A percentile compares a stretch with the other conserved stretches of the same genome.
phyloP scores from a whole-genome alignment of 1,284 basidiomycete species.

The Malassezia vespertilionis region DNA sequence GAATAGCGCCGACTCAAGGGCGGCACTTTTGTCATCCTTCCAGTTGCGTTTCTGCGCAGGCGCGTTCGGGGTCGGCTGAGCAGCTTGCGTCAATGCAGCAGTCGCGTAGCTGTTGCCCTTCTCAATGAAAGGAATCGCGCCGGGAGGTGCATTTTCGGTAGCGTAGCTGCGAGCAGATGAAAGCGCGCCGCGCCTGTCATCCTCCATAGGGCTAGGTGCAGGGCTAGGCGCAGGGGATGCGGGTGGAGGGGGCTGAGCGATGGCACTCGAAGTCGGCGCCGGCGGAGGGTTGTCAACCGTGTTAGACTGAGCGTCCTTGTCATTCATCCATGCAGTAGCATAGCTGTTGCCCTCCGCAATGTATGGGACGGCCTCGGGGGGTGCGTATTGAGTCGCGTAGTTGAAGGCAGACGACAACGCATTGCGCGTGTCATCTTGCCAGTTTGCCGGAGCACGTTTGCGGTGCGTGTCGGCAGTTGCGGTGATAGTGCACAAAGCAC shows the following conservation, averaged over 20 bases:
- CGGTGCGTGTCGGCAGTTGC: no score
- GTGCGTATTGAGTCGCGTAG: slow-evolving; percentile 4
- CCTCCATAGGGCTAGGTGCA: no score
- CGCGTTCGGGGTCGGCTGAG: background rate
- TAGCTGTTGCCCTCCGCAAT: slow-evolving; percentile 2
- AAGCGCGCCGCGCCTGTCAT: background rate
- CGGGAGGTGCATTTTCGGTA: background rate
- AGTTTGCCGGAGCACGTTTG: no score
- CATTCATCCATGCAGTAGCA: background rate
- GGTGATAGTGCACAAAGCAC: no score
- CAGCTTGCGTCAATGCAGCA: background rate
- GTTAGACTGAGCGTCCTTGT: no score
- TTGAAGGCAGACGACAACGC: slow-evolving; percentile 1
- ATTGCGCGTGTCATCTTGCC: no score
- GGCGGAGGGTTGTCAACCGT: no score
- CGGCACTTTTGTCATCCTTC: background rate
- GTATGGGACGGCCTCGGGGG: background rate
- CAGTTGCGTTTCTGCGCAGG: background rate
- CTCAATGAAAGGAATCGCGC: background rate
- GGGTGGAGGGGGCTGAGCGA: no score
- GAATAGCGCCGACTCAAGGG: background rate
- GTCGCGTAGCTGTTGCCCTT: slow-evolving; percentile 4
- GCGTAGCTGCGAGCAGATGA: slow-evolving; percentile 5
- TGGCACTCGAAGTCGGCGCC: no score
- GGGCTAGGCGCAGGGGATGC: no score